Evolutionary conservation across 768 basidiomycete genomes (phyloP), one percentile per base, ranked within the genome.

Genomic region (Mycena vitilis): DNA sequence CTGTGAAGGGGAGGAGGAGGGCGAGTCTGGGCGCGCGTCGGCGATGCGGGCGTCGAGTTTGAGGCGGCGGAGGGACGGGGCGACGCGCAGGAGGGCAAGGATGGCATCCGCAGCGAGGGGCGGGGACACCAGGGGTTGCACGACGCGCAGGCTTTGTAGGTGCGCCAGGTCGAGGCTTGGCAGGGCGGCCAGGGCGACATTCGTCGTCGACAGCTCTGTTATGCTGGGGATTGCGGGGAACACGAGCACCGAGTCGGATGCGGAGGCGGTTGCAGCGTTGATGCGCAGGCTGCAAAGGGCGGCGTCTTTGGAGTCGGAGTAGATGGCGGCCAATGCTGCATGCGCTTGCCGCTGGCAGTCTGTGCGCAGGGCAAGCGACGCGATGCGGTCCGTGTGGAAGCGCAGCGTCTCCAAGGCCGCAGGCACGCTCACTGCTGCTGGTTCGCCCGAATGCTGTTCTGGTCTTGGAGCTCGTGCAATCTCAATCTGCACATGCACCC

Each of bases 41-140:
- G 64, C 49, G 49, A 78, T 66, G n/a, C 76, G 75, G 16, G 74
- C 73, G 22, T 74, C 75, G 59, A 81, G 62, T 11, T 71, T 42
- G 5, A 80, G 65, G 18, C 58, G 58, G 22, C 51, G 51, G 0
- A 80, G 67, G 9, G 47, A 20, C 0, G 74, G 74, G 7, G 77
- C 62, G 30, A 54, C 51, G 45, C 63, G 63, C 8, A 77, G 48
- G 38, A 74, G 70, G 12, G 69, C 67, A 20, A 75, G 25, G 53
- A 78, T 66, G n/a, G 66, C 61, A 9, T 62, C 52, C 9, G 73
- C 63, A 5, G 68, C 55, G n/a, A 80, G 22, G 9, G 79, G 78
- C 22, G 64, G n/a, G 1, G 76, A 70, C 0, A 75, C 56, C 8
- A 78, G 69, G 0, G 76, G 75, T 48, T 77, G 74, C 5, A 73